Base-by-base conservation (phyloP, 2,329 filamentous ascomycete species). In the Sporothrix mexicana region DNA sequence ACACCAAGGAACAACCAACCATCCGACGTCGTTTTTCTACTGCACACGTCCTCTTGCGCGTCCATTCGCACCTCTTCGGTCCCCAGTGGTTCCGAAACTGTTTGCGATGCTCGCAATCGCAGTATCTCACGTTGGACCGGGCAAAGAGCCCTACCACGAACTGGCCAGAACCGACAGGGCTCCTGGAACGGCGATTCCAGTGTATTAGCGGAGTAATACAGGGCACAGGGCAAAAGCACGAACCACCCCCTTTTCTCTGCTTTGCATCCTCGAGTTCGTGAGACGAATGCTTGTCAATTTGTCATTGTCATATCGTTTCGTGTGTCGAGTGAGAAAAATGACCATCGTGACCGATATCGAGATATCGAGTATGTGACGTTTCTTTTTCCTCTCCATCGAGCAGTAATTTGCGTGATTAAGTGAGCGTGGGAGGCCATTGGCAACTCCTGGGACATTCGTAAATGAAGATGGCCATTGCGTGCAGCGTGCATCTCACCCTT, bases 391-490 rank as follows among this genome's bases (percentile, higher is more conserved):
- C n/a, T 53, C 49, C 8, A 36, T 36, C 30, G 5, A 36, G 30
- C 30, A 36, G 3, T 55, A 36, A 7, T 4, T 13, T 17, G 55
- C 25, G 55, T 59, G 55, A 25, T 25, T 17, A 5, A 13, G 55
- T 59, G 55, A 25, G 25, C 30, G 55, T 25, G 51, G 15, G n/a
- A 30, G 25, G 25, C 6, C 30, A 36, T 36, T 36, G 30, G 30
- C 30, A 36, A 36, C 7, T 36, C 30, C 7, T 36, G 30, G 30
- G 9, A 25, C 13, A 17, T 9, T 9, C 45, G 41, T 36, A 66
- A 66, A 66, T 66, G 61, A 66, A 20, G 41, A 66, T 64, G 61
- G 61, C 13, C 61, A 45, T 41, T n/a, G 61, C 61, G 41, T 64
- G 61, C 61, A 64, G 61, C 36, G 30, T 64, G 41, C 61, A 47